Percentiles rank a stretch among this genome's conserved stretches.
phyloP scores from a whole-genome alignment of 352 stramenopile genomes.

The Phytophthora constricta region DNA sequence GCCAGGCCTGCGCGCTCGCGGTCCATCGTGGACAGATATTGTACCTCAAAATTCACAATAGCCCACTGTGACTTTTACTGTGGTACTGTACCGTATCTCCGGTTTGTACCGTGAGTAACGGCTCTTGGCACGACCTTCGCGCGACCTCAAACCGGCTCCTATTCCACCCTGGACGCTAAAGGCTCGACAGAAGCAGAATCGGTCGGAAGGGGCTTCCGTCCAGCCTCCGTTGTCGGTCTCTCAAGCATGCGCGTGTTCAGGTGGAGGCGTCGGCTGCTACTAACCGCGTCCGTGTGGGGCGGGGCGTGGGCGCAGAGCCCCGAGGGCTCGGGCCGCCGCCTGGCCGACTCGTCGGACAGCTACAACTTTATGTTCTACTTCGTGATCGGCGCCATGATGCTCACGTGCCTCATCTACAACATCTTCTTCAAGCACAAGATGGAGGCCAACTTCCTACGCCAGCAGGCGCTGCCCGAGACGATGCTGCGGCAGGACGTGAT shows the following conservation, averaged over 20 bases:
- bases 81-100: not conserved
- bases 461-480: conserved; percentile 78
- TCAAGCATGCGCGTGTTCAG: conserved; percentile 29
- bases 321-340: conserved; percentile 10
- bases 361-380: conserved; percentile 93
- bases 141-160: conserved; percentile 46
- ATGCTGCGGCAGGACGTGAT: conserved; percentile 90
- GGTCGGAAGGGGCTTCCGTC: too few species aligned
- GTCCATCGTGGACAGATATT: conserved; percentile 4
- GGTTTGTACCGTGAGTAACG: not conserved
- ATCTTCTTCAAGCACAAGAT: conserved; percentile 90
- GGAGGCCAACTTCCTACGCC: conserved; percentile 72
- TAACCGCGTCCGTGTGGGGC: too few species aligned
- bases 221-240: not conserved
- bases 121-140: conserved; percentile 13
- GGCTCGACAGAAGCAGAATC: not conserved
- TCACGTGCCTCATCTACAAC: conserved; percentile 89
- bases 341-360: conserved; percentile 57
- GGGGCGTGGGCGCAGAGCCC: conserved; percentile 12
- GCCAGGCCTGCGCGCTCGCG: conserved; percentile 17
- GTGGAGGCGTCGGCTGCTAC: conserved; percentile 18
- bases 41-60: not conserved
- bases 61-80: not conserved
- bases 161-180: too few species aligned
- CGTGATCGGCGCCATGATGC: conserved; percentile 87